Conservation (phyloP, 805 yeast species). For the Candida corydali region DNA sequence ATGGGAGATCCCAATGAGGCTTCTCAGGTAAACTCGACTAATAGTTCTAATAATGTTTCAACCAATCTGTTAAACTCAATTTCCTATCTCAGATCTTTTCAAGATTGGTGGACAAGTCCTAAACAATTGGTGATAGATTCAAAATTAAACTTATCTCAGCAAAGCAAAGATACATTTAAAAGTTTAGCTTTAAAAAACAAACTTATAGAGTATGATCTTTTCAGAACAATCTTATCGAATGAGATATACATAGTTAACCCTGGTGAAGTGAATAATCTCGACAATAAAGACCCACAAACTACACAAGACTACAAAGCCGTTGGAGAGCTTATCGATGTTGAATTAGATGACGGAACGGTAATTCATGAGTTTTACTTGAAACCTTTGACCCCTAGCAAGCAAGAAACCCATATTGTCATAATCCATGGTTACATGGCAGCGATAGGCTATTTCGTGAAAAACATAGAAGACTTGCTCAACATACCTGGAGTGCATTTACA, state of each 20-base stretch:
- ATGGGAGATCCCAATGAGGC: slow-evolving; percentile 20
- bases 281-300: no score
- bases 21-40: neutral
- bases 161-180: slow-evolving; percentile 7
- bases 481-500: slow-evolving; percentile 32
- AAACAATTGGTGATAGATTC: slow-evolving; percentile 16
- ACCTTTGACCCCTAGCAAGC: slow-evolving; percentile 13
- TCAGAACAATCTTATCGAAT: slow-evolving; percentile 27
- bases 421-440: slow-evolving; percentile 46
- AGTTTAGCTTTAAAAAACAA: slow-evolving; percentile 22
- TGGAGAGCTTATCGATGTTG: slow-evolving; percentile 25
- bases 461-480: slow-evolving; percentile 28
- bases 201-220: slow-evolving; percentile 30
- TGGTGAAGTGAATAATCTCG: slow-evolving; percentile 7
- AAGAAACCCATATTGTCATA: slow-evolving; percentile 24
- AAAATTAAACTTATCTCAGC: slow-evolving; percentile 8
- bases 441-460: slow-evolving; percentile 37
- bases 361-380: slow-evolving; percentile 36
- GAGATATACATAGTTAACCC: slow-evolving; percentile 26
- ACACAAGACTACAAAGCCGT: neutral
- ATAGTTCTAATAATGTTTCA: neutral
- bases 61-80: slow-evolving; percentile 15
- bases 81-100: slow-evolving; percentile 20
- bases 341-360: slow-evolving; percentile 21
- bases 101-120: slow-evolving; percentile 38